Evolutionary conservation across 2,329 filamentous ascomycete species (phyloP).

Genomic region (Ciborinia camelliae): DNA sequence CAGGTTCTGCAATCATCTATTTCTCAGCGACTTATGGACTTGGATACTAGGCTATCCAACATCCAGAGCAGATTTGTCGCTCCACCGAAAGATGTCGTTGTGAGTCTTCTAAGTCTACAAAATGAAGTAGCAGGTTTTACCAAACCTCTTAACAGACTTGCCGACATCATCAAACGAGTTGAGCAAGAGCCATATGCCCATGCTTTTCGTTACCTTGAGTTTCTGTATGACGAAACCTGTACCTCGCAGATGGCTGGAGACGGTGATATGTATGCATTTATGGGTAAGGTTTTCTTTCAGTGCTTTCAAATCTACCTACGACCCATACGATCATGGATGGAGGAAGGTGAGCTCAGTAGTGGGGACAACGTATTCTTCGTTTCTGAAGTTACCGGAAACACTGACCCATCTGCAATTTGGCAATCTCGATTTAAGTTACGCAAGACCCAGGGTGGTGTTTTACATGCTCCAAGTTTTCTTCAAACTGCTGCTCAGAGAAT

Average conservation of each 20-base stretch:
- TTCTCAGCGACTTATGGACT: constrained; percentile 47
- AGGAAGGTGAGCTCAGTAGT: constrained; percentile 64
- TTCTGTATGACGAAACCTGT: constrained; percentile 68
- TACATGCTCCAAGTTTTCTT: constrained; percentile 74
- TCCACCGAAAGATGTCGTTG: constrained; percentile 49
- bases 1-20: constrained; percentile 35
- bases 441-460: constrained; percentile 52
- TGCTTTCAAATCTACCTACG: constrained; percentile 80
- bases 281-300: constrained; percentile 70
- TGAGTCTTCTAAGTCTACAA: constrained; percentile 65
- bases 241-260: constrained; percentile 68
- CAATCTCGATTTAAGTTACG: constrained; percentile 68
- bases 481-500: constrained; percentile 66
- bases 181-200: constrained; percentile 40
- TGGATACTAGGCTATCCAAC: constrained; percentile 56
- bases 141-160: constrained; percentile 56
- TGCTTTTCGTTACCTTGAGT: constrained; percentile 72
- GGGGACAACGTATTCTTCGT: constrained; percentile 75
- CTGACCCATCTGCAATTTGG: constrained; percentile 69
- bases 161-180: constrained; percentile 58
- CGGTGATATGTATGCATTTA: constrained; percentile 55
- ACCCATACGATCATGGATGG: constrained; percentile 81
- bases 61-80: constrained; percentile 60
- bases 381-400: constrained; percentile 52
- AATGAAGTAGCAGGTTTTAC: constrained; percentile 53